phyloP scores from a whole-genome alignment of 108 stramenopile species.

The Bacterosira constricta region DNA sequence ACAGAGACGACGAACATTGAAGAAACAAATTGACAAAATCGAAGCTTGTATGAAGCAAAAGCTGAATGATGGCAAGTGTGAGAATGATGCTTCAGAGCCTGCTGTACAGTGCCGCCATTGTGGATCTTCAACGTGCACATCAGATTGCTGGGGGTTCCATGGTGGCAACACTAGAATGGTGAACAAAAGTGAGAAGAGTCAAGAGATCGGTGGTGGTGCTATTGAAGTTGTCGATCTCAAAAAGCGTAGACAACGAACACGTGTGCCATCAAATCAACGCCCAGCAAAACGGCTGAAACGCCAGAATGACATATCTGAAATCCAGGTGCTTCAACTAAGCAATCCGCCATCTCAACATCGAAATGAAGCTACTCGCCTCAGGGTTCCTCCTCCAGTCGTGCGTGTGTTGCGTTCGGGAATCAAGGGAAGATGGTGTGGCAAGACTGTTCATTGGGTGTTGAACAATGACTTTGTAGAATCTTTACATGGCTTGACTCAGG shows the following conservation, averaged over 20 bases:
- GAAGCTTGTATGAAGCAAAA: conserved; percentile 19
- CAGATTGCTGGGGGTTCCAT: conserved; percentile 86
- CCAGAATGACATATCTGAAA: conserved; percentile 52
- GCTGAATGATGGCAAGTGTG: neutral
- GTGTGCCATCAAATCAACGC: conserved; percentile 44
- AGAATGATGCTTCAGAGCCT: neutral
- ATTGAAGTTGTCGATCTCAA: conserved; percentile 9
- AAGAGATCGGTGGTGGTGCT: neutral
- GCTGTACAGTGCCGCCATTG: conserved; percentile 71
- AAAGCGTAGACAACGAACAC: conserved; percentile 28
- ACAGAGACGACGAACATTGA: conserved; percentile 72
- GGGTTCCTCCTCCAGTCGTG: conserved; percentile 62
- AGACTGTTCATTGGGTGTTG: conserved; percentile 54
- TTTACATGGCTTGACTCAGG: conserved; percentile 7
- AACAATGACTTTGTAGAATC: conserved; percentile 63
- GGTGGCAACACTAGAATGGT: conserved; percentile 64
- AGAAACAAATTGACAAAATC: conserved; percentile 70
- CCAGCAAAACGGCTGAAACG: conserved; percentile 46
- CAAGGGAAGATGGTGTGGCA: conserved; percentile 82
- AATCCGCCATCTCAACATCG: conserved; percentile 46
- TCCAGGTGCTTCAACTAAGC: conserved; percentile 42
- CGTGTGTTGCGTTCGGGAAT: conserved; percentile 58
- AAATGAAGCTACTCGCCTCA: conserved; percentile 46
- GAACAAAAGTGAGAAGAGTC: conserved; percentile 24
- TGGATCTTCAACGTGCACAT: conserved; percentile 59